These are phyloP conservation scores for Aureobasidium namibiae DNA, from an alignment of 2,329 filamentous ascomycete genomes.

Conservation along the genomic window DNA sequence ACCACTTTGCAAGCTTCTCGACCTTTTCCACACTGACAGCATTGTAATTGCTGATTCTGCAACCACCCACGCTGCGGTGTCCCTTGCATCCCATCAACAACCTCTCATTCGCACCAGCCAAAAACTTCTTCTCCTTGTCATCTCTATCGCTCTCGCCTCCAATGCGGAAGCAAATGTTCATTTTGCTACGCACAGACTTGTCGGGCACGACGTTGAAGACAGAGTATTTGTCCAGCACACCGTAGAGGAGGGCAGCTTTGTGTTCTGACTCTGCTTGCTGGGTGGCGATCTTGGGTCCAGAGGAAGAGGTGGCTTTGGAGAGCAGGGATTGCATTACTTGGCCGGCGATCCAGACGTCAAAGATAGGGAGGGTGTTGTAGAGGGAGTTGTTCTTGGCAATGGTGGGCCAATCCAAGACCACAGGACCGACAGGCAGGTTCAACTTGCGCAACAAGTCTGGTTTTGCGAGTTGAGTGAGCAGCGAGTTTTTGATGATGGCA, in stretches of 20 bases:
- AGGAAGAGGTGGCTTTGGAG: slow-evolving; percentile 31
- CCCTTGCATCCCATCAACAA: slow-evolving; percentile 78
- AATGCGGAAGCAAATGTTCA: slow-evolving; percentile 93
- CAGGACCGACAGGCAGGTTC: slow-evolving; percentile 67
- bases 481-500: slow-evolving; percentile 70
- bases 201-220: slow-evolving; percentile 74
- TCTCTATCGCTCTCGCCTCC: slow-evolving; percentile 48
- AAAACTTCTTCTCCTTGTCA: slow-evolving; percentile 69
- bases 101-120: slow-evolving; percentile 59
- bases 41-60: slow-evolving; percentile 85
- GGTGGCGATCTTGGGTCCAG: slow-evolving; percentile 60
- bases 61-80: slow-evolving; percentile 78
- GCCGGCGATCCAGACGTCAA: slow-evolving; percentile 87
- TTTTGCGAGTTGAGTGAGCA: slow-evolving; percentile 62
- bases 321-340: slow-evolving; percentile 75
- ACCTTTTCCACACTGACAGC: slow-evolving; percentile 62
- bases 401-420: slow-evolving; percentile 73
- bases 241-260: slow-evolving; percentile 73
- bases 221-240: slow-evolving; percentile 63
- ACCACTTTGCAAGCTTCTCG: slow-evolving; percentile 58
- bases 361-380: slow-evolving; percentile 93
- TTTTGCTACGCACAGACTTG: slow-evolving; percentile 67
- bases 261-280: slow-evolving; percentile 65
- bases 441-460: slow-evolving; percentile 64
- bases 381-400: slow-evolving; percentile 89